Conservation (phyloP, 306 rosid species). For the Quercus alba region DNA sequence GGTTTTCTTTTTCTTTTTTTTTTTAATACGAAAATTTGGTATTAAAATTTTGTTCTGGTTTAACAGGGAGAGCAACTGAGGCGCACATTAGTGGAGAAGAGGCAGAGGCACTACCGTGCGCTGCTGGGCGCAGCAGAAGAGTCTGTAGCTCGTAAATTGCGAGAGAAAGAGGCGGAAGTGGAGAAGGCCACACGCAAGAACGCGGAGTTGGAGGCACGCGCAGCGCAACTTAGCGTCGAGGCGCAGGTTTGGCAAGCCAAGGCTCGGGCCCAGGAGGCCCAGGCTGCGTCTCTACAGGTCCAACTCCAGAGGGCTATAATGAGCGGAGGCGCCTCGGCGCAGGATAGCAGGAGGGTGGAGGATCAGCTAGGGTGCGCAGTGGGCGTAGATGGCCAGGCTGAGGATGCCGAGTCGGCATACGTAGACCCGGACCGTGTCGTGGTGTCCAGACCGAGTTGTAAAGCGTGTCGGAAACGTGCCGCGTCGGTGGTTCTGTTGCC, state of each 20-base stretch:
- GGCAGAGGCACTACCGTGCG: constrained; percentile 59
- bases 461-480: constrained; percentile 58
- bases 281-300: constrained; percentile 63
- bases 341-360: constrained; percentile 32
- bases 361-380: constrained; percentile 33
- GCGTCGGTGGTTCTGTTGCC: constrained; percentile 81
- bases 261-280: constrained; percentile 68
- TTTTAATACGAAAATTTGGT: background rate
- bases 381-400: constrained; percentile 56
- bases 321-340: constrained; percentile 25
- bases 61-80: constrained; percentile 65
- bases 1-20: background rate
- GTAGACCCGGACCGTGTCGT: constrained; percentile 65
- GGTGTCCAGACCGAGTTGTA: constrained; percentile 55
- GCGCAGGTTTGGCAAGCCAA: constrained; percentile 85
- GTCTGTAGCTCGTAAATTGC: constrained; percentile 43
- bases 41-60: background rate
- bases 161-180: constrained; percentile 66
- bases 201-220: constrained; percentile 81
- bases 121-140: constrained; percentile 65
- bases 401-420: constrained; percentile 84
- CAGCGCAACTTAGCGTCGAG: constrained; percentile 65
- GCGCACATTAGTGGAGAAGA: constrained; percentile 62
- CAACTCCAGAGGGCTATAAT: constrained; percentile 75
- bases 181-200: constrained; percentile 67